A percentile compares a stretch with the other conserved stretches of the same genome.
phyloP scores from a whole-genome alignment of 257 asterid species.

The Solanum lycopersicoides region DNA sequence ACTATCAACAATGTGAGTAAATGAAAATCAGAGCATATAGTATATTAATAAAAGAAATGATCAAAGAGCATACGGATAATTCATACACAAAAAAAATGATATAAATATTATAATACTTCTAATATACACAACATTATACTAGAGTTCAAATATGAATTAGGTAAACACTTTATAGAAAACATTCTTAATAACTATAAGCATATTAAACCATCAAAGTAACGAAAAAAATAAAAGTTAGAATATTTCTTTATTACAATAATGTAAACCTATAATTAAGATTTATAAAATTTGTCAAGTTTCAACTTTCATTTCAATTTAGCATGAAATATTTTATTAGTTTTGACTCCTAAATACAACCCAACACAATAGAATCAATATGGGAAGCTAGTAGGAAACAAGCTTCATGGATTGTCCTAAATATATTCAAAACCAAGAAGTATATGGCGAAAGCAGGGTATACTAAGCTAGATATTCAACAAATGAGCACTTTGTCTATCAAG shows the following conservation, averaged over 20 bases:
- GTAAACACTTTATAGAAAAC: background rate
- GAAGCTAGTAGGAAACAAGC: too few relatives aligned
- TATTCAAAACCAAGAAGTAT: too few relatives aligned
- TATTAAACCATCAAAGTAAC: background rate
- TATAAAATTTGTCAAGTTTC: too few relatives aligned
- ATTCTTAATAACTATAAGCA: background rate
- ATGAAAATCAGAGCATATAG: background rate
- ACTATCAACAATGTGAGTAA: background rate
- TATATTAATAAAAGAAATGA: background rate
- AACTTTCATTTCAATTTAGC: background rate
- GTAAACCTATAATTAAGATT: too few relatives aligned
- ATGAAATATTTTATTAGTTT: background rate
- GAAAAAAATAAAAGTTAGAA: too few relatives aligned
- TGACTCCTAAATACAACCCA: background rate
- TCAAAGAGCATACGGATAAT: background rate
- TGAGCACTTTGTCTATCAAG: background rate
- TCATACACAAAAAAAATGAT: background rate
- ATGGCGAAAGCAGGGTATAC: too few relatives aligned
- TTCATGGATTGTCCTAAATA: too few relatives aligned
- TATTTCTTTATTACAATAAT: too few relatives aligned
- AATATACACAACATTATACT: background rate
- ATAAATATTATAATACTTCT: background rate
- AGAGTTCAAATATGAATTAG: background rate
- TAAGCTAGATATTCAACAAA: too few relatives aligned
- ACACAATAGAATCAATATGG: background rate